phyloP scores from a whole-genome alignment of 495 filamentous ascomycete species.

The Aspergillus mulundensis region DNA sequence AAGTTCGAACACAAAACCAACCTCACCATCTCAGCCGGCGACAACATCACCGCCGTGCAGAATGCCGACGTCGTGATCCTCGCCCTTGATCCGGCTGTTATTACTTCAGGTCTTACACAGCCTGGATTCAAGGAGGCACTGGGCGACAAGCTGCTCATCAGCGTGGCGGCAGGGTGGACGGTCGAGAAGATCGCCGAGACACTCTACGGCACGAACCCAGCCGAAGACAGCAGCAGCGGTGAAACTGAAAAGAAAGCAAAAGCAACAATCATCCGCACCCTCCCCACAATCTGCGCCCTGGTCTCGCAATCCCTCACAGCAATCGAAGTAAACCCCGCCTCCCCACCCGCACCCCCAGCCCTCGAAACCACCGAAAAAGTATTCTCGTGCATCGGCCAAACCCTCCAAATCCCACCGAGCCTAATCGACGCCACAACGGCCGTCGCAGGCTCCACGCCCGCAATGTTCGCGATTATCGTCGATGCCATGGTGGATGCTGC shows the following conservation, averaged over 20 bases:
- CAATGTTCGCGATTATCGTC: conserved; percentile 41
- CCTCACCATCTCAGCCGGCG: conserved; percentile 18
- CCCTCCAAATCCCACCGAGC: conserved; percentile 28
- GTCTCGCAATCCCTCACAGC: conserved; percentile 37
- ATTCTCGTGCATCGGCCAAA: conserved; percentile 34
- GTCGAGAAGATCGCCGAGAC: conserved; percentile 25
- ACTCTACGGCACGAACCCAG: conserved; percentile 23
- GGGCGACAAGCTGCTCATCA: conserved; percentile 33
- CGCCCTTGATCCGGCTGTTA: conserved; percentile 29
- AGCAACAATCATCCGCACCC: conserved; percentile 31
- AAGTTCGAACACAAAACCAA: conserved; percentile 11
- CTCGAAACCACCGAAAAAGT: too few species aligned
- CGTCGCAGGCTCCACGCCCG: conserved; percentile 37
- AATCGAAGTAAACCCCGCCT: conserved; percentile 26
- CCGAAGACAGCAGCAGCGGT: conserved; percentile 11
- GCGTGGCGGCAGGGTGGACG: conserved; percentile 42
- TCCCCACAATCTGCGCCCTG: conserved; percentile 38
- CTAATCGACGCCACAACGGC: conserved; percentile 41
- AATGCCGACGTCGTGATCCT: conserved; percentile 29
- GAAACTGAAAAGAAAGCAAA: too few species aligned
- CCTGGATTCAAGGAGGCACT: conserved; percentile 24
- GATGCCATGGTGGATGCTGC: conserved; percentile 42
- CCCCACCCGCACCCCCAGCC: too few species aligned
- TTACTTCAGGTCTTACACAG: conserved; percentile 24
- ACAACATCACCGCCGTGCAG: conserved; percentile 15